Evolutionary conservation across 345 rosid species (phyloP), one percentile per base, ranked within the genome.

Genomic region (Microcos paniculata): DNA sequence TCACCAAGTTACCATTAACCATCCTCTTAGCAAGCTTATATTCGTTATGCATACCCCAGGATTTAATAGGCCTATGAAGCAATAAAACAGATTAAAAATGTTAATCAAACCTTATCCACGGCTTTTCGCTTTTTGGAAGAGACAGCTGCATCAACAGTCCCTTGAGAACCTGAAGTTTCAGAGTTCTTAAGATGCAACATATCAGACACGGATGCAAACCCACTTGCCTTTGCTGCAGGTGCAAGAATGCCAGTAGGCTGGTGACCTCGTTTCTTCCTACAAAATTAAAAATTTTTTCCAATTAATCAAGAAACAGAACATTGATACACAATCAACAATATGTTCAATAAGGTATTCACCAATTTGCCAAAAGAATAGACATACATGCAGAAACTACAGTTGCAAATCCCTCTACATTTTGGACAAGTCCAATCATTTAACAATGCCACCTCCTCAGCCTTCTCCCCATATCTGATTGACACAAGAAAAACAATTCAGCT

Each of bases 381-480:
- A 26, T 6, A 78, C 80, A 62, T 72, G 71, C 76, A 71, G 64
- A 78, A 78, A 72, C 80, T 71, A 30, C 76, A 71, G 61, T 78
- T 71, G 65, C 80, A 78, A 38, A 72, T 72, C 43, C 79, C 79
- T 76, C 79, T 56, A 46, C 80, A 78, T 63, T 19, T 78, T 2
- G 80, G 80, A 40, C 80, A 78, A 31, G 24, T 46, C 84, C 86
- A 83, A 53, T 83, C 78, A 53, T 13, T 21, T 15, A 63, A 21
- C 23, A 16, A 33, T 13, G 61, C 74, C 26, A 80, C 80, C 28
- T 78, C 80, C 69, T 80, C 80, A 19, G 84, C 86, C 3, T 69
- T 78, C 73, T 80, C 84, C 19, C 77, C 84, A 69, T 80, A 83
- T 66, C 86, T 83, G 61, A 28, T 58, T 11, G 49, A 15, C 18